phyloP scores from a whole-genome alignment of 1,284 basidiomycete genomes.

The Pascua guehoae region DNA sequence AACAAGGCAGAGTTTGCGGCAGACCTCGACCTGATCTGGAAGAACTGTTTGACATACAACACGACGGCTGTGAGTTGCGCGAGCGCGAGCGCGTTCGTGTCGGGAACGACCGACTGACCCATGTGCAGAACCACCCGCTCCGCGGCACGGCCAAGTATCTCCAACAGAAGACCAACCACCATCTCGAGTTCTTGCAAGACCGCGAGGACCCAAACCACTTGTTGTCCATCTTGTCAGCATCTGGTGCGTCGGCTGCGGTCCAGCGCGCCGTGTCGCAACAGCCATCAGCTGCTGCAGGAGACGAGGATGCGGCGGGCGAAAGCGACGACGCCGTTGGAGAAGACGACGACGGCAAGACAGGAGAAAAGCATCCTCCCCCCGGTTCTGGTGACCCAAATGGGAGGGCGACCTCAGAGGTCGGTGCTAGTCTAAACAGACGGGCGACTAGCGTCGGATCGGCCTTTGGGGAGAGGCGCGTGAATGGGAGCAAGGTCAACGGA shows the following conservation, averaged over 20 bases:
- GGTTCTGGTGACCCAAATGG: conserved; percentile 21
- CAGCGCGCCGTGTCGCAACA: conserved; percentile 19
- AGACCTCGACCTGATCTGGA: conserved; percentile 95
- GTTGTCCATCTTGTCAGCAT: conserved; percentile 20
- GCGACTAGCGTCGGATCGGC: conserved; percentile 20
- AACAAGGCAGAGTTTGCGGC: conserved; percentile 88
- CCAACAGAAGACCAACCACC: conserved; percentile 67
- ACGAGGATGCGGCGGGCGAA: conserved; percentile 43
- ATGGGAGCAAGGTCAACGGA: conserved; percentile 19
- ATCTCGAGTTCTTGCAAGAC: conserved; percentile 84
- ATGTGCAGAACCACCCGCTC: conserved; percentile 66
- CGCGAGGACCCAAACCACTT: conserved; percentile 59
- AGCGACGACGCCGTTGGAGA: conserved; percentile 33
- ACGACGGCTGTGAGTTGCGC: conserved; percentile 66
- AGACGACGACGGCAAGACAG: conserved; percentile 17
- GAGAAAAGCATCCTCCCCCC: conserved; percentile 7
- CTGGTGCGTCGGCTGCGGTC: conserved; percentile 9
- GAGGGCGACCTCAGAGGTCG: conserved; percentile 18
- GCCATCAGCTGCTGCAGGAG: conserved; percentile 19
- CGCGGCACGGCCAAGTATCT: conserved; percentile 72
- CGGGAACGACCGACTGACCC: neutral
- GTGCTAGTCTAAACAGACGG: conserved; percentile 17
- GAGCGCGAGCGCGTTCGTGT: no score
- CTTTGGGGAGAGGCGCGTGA: conserved; percentile 19
- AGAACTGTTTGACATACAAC: conserved; percentile 91